A percentile compares a stretch with the other conserved stretches of the same genome.
Evolutionary conservation across 2,329 filamentous ascomycete species (phyloP).

Genomic region (Ceratocystis cubensis): DNA sequence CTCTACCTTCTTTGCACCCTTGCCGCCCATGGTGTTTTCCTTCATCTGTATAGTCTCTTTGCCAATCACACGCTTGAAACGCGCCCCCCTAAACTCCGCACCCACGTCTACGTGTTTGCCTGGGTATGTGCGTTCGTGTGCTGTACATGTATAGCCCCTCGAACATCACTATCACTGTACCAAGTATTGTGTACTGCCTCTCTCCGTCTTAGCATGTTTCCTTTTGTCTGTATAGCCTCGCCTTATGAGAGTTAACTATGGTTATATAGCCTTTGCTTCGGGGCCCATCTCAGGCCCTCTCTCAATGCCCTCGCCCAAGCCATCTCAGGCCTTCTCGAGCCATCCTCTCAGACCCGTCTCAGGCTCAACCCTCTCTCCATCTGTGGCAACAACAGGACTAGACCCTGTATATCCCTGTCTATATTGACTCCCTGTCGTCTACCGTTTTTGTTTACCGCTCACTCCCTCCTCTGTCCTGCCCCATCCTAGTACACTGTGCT

Average conservation of each 20-base stretch:
- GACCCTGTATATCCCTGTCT: neutral
- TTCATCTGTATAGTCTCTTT: neutral
- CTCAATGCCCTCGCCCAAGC: neutral
- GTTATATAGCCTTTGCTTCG: neutral
- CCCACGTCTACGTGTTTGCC: neutral
- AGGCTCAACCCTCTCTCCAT: neutral
- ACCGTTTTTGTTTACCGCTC: neutral
- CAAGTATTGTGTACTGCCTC: neutral
- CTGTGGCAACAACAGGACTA: constrained; percentile 2
- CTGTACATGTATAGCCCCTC: neutral
- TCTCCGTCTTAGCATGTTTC: neutral
- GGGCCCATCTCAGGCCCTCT: constrained; percentile 1
- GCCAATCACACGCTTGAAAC: neutral
- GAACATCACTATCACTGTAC: neutral
- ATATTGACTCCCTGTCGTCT: neutral
- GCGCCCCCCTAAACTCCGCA: neutral
- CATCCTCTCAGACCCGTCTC: neutral
- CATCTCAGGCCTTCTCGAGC: neutral
- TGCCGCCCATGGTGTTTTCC: neutral
- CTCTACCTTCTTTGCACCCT: neutral
- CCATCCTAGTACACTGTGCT: neutral
- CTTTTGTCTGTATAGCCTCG: neutral
- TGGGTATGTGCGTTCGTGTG: neutral
- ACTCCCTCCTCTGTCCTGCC: neutral
- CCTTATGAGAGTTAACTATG: neutral